Evolutionary conservation across 2,329 filamentous ascomycete species (phyloP).

Genomic region (Biscogniauxia sp.): DNA sequence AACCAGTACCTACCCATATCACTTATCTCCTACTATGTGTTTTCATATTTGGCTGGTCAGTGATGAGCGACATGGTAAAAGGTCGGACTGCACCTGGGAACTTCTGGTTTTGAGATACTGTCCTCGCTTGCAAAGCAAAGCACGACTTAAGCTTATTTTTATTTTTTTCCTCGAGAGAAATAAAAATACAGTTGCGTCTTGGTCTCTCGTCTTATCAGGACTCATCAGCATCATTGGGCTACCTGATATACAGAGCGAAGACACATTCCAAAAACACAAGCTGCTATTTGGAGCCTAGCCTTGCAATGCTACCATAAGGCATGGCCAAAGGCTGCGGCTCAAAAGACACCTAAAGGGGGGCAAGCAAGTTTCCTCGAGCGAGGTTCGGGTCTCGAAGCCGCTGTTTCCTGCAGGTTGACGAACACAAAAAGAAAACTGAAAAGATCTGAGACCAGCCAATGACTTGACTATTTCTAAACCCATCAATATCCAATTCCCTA

Average conservation of each 20-base stretch:
- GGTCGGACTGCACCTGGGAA: conserved; percentile 40
- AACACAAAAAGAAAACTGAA: conserved; percentile 60
- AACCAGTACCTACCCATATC: not conserved
- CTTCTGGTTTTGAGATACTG: conserved; percentile 38
- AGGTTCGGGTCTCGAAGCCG: conserved; percentile 44
- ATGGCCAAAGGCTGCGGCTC: conserved; percentile 60
- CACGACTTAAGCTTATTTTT: conserved; percentile 9
- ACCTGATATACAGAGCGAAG: conserved; percentile 15
- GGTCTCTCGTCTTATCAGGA: conserved; percentile 7
- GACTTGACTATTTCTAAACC: conserved; percentile 6
- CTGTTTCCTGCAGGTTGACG: conserved; percentile 50
- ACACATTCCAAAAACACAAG: conserved; percentile 20
- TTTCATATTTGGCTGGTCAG: conserved; percentile 29
- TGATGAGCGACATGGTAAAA: conserved; percentile 49
- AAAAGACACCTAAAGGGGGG: conserved; percentile 35
- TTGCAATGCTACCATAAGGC: conserved; percentile 43
- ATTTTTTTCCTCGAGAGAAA: too few relatives aligned
- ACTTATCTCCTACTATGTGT: not conserved
- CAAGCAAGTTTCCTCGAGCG: conserved; percentile 9
- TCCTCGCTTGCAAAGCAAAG: conserved; percentile 24
- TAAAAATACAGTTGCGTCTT: not conserved
- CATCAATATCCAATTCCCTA: conserved; percentile 5
- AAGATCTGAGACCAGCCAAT: conserved; percentile 65
- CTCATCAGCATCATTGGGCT: conserved; percentile 15
- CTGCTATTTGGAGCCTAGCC: conserved; percentile 54